Percentiles rank a stretch among this genome's conserved stretches.
Evolutionary conservation across 2,329 filamentous ascomycete genomes (phyloP).

Genomic region (Nemania sp.): DNA sequence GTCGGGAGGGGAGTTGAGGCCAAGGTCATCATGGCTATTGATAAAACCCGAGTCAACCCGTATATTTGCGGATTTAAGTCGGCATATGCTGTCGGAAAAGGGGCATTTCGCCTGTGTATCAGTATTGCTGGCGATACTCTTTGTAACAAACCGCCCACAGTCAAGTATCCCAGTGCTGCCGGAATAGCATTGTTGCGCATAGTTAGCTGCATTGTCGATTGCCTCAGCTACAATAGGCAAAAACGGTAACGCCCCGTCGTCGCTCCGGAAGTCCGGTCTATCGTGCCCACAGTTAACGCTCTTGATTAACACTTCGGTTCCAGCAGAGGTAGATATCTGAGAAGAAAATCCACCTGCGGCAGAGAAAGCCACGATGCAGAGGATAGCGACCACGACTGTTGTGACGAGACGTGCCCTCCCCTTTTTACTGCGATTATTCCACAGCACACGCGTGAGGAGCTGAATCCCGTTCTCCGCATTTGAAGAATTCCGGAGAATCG

Average conservation of each 20-base stretch:
- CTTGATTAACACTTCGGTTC: conserved; percentile 2
- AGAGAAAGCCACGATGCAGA: conserved; percentile 3
- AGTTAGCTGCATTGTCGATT: conserved; percentile 32
- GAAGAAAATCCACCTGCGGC: conserved; percentile 20
- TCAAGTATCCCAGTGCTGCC: conserved; percentile 4
- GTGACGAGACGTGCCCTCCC: neutral
- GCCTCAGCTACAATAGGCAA: neutral
- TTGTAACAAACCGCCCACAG: conserved; percentile 12
- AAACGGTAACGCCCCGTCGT: neutral
- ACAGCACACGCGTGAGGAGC: neutral
- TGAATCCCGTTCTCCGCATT: neutral
- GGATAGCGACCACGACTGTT: neutral
- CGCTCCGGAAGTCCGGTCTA: neutral
- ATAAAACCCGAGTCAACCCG: conserved; percentile 9
- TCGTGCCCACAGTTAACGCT: neutral
- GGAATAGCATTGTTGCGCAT: conserved; percentile 36
- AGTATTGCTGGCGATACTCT: neutral
- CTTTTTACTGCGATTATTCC: neutral
- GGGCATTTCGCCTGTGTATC: conserved; percentile 14
- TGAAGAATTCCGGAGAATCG: neutral
- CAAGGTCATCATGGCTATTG: conserved; percentile 25
- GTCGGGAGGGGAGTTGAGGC: conserved; percentile 18
- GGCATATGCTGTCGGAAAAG: conserved; percentile 9
- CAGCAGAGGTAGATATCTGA: conserved; percentile 4
- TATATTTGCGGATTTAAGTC: neutral